Conservation (phyloP, 768 basidiomycete species). For the Lactarius psammicola region DNA sequence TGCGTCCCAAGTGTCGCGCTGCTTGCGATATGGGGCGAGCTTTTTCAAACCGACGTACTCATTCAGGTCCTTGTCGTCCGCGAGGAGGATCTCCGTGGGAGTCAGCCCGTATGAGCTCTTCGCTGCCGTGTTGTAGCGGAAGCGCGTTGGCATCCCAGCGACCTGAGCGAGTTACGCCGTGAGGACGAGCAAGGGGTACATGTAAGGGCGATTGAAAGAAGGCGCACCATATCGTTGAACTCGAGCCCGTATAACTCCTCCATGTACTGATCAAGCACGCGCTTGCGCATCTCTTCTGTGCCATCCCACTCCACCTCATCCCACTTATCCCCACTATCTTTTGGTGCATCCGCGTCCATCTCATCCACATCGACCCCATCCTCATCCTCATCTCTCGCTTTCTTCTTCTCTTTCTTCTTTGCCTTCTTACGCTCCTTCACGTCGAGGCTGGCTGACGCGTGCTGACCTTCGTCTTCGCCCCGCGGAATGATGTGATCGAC, state of each 20-base stretch:
- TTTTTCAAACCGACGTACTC: conserved; percentile 86
- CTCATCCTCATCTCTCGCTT: conserved; percentile 48
- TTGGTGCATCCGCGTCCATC: conserved; percentile 57
- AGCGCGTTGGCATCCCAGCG: conserved; percentile 86
- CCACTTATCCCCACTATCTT: conserved; percentile 32
- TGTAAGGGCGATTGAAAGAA: neutral
- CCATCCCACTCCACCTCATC: conserved; percentile 77
- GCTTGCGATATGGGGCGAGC: conserved; percentile 83
- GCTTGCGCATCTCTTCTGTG: conserved; percentile 88
- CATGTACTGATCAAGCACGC: conserved; percentile 83
- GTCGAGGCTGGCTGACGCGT: neutral
- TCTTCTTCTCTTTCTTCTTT: conserved; percentile 59
- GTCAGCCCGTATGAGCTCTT: conserved; percentile 65
- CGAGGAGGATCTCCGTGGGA: conserved; percentile 84
- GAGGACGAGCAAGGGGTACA: neutral
- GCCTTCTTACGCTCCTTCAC: conserved; percentile 29
- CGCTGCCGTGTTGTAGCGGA: conserved; percentile 80
- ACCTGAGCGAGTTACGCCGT: conserved; percentile 55
- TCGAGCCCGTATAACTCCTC: conserved; percentile 88
- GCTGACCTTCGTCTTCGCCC: conserved; percentile 34
- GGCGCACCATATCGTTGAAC: conserved; percentile 89
- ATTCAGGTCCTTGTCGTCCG: conserved; percentile 91
- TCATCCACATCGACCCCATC: conserved; percentile 49
- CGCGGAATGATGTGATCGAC: conserved; percentile 58
- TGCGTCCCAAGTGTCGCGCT: conserved; percentile 59